These are phyloP conservation scores for Fraxinus paxiana DNA, from an alignment of 305 asterid genomes.

Conservation along the genomic window DNA sequence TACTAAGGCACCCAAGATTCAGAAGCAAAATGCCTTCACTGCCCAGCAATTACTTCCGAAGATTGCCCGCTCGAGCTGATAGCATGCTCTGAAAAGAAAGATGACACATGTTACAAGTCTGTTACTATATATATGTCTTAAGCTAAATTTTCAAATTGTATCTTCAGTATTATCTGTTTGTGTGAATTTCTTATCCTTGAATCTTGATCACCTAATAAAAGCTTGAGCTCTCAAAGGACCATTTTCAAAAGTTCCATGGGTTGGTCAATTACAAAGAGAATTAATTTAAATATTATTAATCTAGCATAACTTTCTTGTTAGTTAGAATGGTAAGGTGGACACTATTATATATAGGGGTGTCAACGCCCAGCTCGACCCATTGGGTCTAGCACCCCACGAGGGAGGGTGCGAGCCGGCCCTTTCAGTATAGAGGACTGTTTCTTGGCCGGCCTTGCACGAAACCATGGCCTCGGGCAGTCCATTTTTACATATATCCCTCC, in stretches of 20 bases:
- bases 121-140: not conserved
- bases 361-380: not conserved
- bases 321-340: not conserved
- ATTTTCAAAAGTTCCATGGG: not conserved
- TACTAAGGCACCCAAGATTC: slow-evolving; percentile 34
- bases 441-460: not conserved
- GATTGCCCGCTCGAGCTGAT: slow-evolving; percentile 32
- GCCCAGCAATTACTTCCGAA: slow-evolving; percentile 32
- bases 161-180: not conserved
- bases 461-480: not conserved
- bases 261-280: not conserved
- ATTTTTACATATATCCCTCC: not conserved
- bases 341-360: not conserved
- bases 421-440: not conserved
- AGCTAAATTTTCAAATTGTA: not conserved
- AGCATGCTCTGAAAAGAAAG: slow-evolving; percentile 28
- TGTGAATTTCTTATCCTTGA: not conserved
- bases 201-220: not conserved
- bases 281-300: not conserved
- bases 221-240: not conserved
- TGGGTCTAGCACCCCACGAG: not conserved
- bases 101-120: not conserved
- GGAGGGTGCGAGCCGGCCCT: not conserved
- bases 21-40: slow-evolving; percentile 36
- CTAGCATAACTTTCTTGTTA: not conserved